Evolutionary conservation across 1,284 basidiomycete genomes (phyloP).

Genomic region (Fomitopsis palustris): DNA sequence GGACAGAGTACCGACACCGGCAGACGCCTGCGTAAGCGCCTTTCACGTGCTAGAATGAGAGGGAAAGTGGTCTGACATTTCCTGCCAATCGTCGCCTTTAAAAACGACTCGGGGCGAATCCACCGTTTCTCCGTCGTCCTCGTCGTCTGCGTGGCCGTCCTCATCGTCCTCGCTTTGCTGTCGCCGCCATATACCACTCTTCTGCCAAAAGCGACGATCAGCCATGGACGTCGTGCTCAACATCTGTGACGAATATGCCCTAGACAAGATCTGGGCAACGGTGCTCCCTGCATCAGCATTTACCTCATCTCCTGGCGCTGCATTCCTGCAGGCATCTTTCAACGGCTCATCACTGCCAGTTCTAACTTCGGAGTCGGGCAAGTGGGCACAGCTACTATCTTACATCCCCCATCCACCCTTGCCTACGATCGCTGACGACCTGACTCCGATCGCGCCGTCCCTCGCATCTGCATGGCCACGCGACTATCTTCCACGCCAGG

Average conservation of each 20-base stretch:
- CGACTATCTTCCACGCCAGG: conserved; percentile 77
- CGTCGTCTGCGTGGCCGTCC: not conserved
- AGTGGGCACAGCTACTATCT: conserved; percentile 54
- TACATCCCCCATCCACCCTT: conserved; percentile 56
- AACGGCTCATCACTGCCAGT: conserved; percentile 31
- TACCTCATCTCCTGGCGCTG: conserved; percentile 24
- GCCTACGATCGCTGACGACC: conserved; percentile 27
- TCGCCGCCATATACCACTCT: conserved; percentile 2
- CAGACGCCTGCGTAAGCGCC: not conserved
- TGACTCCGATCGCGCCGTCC: conserved; percentile 21
- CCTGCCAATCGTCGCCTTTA: conserved; percentile 1
- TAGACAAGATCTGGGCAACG: conserved; percentile 79
- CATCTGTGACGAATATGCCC: conserved; percentile 67
- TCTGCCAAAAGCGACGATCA: not conserved
- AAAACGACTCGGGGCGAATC: conserved; percentile 1
- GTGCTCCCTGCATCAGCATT: conserved; percentile 71
- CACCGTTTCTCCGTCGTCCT: conserved; percentile 4
- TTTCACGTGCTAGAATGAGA: conserved; percentile 2
- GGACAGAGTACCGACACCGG: not conserved
- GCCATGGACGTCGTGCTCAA: conserved; percentile 82
- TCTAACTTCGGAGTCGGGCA: conserved; percentile 28
- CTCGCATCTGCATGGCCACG: conserved; percentile 72
- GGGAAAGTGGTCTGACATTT: conserved; percentile 14
- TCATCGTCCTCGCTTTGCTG: not conserved
- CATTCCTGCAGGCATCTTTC: conserved; percentile 20